Percentiles rank a stretch among this genome's conserved stretches.
phyloP scores from a whole-genome alignment of 805 yeast species.

The Helenozyma baotianmanensis region DNA sequence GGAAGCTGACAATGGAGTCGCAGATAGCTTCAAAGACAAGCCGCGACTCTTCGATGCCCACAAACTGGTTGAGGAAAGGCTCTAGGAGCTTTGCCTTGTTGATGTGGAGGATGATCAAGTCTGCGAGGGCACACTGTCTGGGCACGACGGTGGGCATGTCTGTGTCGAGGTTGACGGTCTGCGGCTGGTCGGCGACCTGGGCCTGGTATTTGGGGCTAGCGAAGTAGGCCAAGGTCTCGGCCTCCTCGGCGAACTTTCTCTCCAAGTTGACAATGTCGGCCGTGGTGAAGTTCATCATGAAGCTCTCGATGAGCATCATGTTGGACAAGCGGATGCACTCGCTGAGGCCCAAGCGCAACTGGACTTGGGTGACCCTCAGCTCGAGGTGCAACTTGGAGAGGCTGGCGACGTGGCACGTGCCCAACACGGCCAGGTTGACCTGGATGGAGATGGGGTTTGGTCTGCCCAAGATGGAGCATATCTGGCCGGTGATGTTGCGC shows the following conservation, averaged over 20 bases:
- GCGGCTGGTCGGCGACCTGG: constrained; percentile 9
- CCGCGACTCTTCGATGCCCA: constrained; percentile 16
- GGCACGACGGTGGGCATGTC: constrained; percentile 22
- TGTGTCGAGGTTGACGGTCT: constrained; percentile 17
- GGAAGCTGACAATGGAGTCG: constrained; percentile 29
- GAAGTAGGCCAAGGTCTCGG: constrained; percentile 29
- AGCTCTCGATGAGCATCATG: constrained; percentile 47
- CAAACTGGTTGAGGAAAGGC: constrained; percentile 43
- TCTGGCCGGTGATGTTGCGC: constrained; percentile 43
- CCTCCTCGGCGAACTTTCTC: constrained; percentile 39
- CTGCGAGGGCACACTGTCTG: constrained; percentile 35
- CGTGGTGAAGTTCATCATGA: constrained; percentile 41
- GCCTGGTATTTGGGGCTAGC: constrained; percentile 11
- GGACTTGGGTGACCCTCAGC: constrained; percentile 21
- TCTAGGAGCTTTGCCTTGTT: constrained; percentile 50
- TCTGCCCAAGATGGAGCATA: constrained; percentile 49
- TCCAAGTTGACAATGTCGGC: constrained; percentile 40
- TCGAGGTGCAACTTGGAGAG: constrained; percentile 14
- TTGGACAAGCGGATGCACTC: constrained; percentile 47
- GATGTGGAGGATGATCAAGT: constrained; percentile 44
- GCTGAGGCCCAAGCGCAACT: constrained; percentile 44
- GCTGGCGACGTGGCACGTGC: constrained; percentile 14
- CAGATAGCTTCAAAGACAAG: constrained; percentile 28
- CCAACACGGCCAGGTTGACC: constrained; percentile 26
- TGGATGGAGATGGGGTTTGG: constrained; percentile 48